Conservation (phyloP, 352 stramenopile genomes). For the Blastocystis sp. region DNA sequence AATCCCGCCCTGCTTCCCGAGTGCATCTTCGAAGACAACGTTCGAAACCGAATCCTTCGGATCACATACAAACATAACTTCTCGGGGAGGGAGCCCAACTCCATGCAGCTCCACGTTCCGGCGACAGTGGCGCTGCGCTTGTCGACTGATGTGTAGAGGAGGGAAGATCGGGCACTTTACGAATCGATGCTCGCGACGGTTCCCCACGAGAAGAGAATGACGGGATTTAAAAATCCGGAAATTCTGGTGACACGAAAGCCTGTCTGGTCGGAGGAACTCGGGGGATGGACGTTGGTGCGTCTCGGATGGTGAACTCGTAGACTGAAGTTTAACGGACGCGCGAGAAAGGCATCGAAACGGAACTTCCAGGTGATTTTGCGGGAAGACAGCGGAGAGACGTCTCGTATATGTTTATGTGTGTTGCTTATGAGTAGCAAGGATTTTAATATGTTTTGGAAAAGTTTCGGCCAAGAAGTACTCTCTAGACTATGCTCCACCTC, state of each 20-base stretch:
- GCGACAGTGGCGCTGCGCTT: not conserved
- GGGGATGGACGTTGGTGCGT: constrained; percentile 32
- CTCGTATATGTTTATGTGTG: not conserved
- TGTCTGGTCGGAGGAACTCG: not conserved
- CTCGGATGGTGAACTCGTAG: not conserved
- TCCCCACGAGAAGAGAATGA: not conserved
- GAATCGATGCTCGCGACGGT: not conserved
- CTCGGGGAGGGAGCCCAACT: not conserved
- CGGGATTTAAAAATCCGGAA: not conserved
- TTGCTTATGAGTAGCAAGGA: not conserved
- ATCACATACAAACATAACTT: constrained; percentile 39
- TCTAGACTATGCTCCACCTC: constrained; percentile 33
- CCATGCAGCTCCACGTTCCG: not conserved
- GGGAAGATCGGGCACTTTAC: not conserved
- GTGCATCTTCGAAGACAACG: not conserved
- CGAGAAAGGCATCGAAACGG: constrained; percentile 35
- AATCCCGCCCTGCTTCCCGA: constrained; percentile 24
- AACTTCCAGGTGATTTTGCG: constrained; percentile 61
- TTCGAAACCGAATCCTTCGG: not conserved
- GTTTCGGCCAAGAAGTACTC: constrained; percentile 15
- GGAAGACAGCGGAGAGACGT: constrained; percentile 2
- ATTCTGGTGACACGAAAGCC: constrained; percentile 37
- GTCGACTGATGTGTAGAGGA: not conserved
- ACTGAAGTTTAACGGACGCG: constrained; percentile 49
- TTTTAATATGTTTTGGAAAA: constrained; percentile 45